Conservation (phyloP, 78 protist species). For the Paulinella micropora region DNA sequence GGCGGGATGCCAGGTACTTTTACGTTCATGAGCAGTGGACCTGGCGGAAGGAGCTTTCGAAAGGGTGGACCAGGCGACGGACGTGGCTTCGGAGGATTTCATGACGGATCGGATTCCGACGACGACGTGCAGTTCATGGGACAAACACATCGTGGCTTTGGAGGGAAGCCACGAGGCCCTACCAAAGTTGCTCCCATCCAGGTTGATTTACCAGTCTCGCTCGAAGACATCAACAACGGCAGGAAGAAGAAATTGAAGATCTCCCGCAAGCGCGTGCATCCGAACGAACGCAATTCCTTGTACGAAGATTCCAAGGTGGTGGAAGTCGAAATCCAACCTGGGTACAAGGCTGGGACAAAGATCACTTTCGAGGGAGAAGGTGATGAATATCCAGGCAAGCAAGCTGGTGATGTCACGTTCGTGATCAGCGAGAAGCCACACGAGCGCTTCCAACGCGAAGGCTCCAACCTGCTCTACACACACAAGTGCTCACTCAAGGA, state of each 20-base stretch:
- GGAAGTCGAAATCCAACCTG: slow-evolving; percentile 33
- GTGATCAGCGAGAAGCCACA: slow-evolving; percentile 49
- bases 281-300: not conserved
- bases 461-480: slow-evolving; percentile 20
- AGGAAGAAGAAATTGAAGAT: slow-evolving; percentile 28
- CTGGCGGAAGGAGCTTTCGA: not conserved
- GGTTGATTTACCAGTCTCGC: not conserved
- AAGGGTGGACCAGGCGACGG: not conserved
- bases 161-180: not conserved
- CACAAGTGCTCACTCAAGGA: slow-evolving; percentile 4
- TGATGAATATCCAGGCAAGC: slow-evolving; percentile 24
- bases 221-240: slow-evolving; percentile 46
- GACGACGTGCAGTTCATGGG: not conserved
- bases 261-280: not conserved
- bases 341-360: slow-evolving; percentile 61
- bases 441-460: slow-evolving; percentile 37
- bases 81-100: not conserved
- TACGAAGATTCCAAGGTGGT: not conserved
- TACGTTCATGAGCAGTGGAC: no score
- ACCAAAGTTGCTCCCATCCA: not conserved
- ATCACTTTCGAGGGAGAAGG: slow-evolving; percentile 47
- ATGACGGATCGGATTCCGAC: not conserved
- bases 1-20: slow-evolving; percentile 30
- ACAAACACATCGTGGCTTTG: no score
- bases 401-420: slow-evolving; percentile 48